phyloP scores from a whole-genome alignment of 176 grass and related monocot species.

The Alloteropsis semialata region DNA sequence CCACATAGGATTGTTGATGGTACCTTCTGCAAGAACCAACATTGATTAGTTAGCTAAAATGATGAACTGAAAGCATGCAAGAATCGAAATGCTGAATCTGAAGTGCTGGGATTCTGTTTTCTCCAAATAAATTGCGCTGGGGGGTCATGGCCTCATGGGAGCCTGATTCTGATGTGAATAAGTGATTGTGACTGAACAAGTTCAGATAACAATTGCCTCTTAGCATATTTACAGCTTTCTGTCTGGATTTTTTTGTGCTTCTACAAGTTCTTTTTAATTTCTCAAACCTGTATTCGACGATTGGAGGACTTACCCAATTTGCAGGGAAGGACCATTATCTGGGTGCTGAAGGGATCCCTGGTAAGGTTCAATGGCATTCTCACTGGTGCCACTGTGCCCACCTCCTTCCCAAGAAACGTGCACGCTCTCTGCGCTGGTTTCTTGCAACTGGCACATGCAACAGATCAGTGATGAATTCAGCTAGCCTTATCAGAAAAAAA shows the following conservation, averaged over 20 bases:
- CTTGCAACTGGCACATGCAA: constrained; percentile 42
- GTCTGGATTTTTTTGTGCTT: background rate
- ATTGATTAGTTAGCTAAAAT: background rate
- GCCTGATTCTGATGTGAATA: background rate
- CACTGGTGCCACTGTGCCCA: constrained; percentile 34
- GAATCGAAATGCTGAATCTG: background rate
- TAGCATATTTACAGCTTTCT: background rate
- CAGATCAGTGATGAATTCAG: background rate
- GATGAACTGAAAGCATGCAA: background rate
- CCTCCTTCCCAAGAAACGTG: constrained; percentile 47
- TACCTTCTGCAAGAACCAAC: constrained; percentile 16
- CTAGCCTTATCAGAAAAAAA: background rate
- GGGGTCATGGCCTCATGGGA: background rate
- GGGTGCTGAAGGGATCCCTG: constrained; percentile 26
- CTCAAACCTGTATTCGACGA: background rate
- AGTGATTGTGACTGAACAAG: background rate
- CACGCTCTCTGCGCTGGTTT: constrained; percentile 27
- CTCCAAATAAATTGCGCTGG: background rate
- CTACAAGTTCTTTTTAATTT: no score
- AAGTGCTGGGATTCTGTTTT: background rate
- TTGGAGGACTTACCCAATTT: constrained; percentile 39
- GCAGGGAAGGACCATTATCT: constrained; percentile 22
- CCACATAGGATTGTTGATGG: constrained; percentile 29
- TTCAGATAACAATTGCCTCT: background rate
- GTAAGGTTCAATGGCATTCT: constrained; percentile 26